phyloP scores from a whole-genome alignment of 1,284 basidiomycete genomes.

The Marasmius tenuissimus region DNA sequence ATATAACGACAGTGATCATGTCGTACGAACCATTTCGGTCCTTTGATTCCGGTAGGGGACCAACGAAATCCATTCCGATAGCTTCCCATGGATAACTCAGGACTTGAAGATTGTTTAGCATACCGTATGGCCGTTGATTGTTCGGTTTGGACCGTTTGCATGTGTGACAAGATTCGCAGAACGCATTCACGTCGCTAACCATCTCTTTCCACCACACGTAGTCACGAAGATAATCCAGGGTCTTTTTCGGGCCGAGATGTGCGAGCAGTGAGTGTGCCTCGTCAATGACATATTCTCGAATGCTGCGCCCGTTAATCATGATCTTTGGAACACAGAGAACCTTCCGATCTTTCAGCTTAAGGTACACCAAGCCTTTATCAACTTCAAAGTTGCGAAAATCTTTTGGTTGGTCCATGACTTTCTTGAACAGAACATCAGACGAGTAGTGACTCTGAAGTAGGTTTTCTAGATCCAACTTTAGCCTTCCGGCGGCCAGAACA shows the following conservation, averaged over 20 bases:
- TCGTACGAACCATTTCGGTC: constrained; percentile 27
- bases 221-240: constrained; percentile 22
- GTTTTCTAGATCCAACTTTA: not conserved
- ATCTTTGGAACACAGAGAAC: constrained; percentile 18
- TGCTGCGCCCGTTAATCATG: constrained; percentile 9
- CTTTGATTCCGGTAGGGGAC: constrained; percentile 30
- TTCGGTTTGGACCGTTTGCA: constrained; percentile 25
- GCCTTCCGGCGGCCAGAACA: not conserved
- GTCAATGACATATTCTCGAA: constrained; percentile 25
- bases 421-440: constrained; percentile 11
- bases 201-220: constrained; percentile 31
- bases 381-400: constrained; percentile 17
- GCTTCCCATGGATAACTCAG: constrained; percentile 26
- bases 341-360: constrained; percentile 8
- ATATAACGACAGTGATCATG: constrained; percentile 30
- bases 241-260: constrained; percentile 28
- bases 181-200: constrained; percentile 20
- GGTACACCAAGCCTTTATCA: constrained; percentile 15
- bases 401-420: constrained; percentile 10
- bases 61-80: constrained; percentile 37
- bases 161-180: constrained; percentile 23
- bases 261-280: constrained; percentile 29
- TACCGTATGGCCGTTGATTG: constrained; percentile 24
- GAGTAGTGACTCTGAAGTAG: constrained; percentile 5
- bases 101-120: constrained; percentile 22